phyloP scores from a whole-genome alignment of 1,284 basidiomycete species.

The Sphaerobolus stellatus region DNA sequence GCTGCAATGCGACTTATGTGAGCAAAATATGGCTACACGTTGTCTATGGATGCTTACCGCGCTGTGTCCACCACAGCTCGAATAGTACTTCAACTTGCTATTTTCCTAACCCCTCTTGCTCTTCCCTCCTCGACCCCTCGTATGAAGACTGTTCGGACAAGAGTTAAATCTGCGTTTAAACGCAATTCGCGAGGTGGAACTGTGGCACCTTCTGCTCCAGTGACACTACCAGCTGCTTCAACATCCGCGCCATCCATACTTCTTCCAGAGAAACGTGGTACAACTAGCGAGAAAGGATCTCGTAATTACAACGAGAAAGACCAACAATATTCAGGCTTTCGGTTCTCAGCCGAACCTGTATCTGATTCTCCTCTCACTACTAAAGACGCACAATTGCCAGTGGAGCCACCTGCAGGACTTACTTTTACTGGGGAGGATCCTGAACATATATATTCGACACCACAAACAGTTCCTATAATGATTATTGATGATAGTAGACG shows the following conservation, averaged over 20 bases:
- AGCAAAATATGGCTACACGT: no score
- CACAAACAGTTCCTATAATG: background rate
- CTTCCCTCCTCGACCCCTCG: background rate
- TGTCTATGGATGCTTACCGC: no score
- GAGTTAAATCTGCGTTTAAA: conserved; percentile 12
- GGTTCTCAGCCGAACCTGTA: background rate
- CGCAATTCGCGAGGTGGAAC: conserved; percentile 7
- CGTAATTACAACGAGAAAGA: background rate
- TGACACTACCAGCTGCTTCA: background rate
- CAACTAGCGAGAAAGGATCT: background rate
- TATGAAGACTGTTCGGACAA: conserved; percentile 14
- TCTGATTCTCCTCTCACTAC: background rate
- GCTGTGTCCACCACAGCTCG: no score
- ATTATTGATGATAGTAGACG: conserved; percentile 10
- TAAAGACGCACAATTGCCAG: background rate
- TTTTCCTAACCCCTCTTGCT: background rate
- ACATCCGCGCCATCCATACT: background rate
- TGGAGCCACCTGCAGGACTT: background rate
- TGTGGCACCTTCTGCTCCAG: background rate
- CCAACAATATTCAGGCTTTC: background rate
- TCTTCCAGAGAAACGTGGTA: background rate
- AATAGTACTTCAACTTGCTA: no score
- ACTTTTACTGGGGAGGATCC: conserved; percentile 4
- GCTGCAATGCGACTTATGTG: no score
- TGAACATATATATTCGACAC: background rate